These are phyloP conservation scores for Hymenoscyphus repandus DNA, from an alignment of 2,329 filamentous ascomycete species.

Conservation along the genomic window DNA sequence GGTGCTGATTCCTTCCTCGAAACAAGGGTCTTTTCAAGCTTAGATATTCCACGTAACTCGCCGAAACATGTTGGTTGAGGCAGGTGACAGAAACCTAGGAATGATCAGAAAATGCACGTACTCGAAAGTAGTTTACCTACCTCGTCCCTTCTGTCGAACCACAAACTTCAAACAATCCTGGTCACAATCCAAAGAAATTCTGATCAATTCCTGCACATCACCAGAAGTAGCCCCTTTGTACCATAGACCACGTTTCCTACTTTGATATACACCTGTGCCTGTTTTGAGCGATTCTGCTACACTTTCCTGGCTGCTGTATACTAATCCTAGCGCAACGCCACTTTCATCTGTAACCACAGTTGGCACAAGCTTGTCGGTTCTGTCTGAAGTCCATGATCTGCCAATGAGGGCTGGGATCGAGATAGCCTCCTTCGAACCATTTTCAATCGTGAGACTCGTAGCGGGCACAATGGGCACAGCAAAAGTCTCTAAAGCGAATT, in stretches of 20 bases:
- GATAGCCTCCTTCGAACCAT: slow-evolving; percentile 53
- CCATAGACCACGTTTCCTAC: slow-evolving; percentile 91
- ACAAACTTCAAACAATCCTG: slow-evolving; percentile 87
- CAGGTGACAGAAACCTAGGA: slow-evolving; percentile 78
- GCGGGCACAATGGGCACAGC: slow-evolving; percentile 74
- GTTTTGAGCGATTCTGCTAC: slow-evolving; percentile 80
- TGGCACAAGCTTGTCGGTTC: slow-evolving; percentile 76
- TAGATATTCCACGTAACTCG: slow-evolving; percentile 71
- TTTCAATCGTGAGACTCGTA: slow-evolving; percentile 60
- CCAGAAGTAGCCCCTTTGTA: slow-evolving; percentile 94
- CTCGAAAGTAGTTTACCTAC: slow-evolving; percentile 31
- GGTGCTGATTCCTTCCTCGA: slow-evolving; percentile 79
- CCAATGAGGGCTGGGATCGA: slow-evolving; percentile 68
- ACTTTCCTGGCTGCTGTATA: slow-evolving; percentile 92
- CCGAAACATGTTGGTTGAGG: slow-evolving; percentile 92
- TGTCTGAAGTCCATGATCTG: slow-evolving; percentile 72
- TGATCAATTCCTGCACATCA: slow-evolving; percentile 84
- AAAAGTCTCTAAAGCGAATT: slow-evolving; percentile 20
- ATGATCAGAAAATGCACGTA: slow-evolving; percentile 9
- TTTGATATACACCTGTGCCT: slow-evolving; percentile 81
- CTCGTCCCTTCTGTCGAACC: slow-evolving; percentile 80
- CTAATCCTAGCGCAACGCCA: slow-evolving; percentile 77
- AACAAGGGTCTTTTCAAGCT: slow-evolving; percentile 80
- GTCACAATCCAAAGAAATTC: slow-evolving; percentile 85
- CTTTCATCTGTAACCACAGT: slow-evolving; percentile 89